Conservation (phyloP, 2,329 filamentous ascomycete genomes). For the Chrysoporthe austroafricana region DNA sequence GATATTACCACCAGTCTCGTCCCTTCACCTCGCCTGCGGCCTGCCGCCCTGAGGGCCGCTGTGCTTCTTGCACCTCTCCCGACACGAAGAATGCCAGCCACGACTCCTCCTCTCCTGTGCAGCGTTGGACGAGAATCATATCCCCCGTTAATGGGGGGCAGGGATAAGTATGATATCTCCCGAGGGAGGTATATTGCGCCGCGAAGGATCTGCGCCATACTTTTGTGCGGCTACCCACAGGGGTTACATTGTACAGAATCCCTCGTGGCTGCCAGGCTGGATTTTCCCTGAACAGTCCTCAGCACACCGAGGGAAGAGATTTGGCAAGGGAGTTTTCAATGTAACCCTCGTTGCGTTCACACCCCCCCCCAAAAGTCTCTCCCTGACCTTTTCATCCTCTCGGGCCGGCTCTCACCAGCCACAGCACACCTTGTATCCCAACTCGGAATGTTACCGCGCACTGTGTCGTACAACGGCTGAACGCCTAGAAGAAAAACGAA, state of each 20-base stretch:
- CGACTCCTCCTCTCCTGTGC: not conserved
- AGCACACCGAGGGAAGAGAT: not conserved
- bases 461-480: not conserved
- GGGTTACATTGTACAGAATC: not conserved
- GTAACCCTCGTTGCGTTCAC: not conserved
- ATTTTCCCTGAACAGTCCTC: not conserved
- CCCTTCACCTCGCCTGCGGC: not conserved
- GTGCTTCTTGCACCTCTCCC: not conserved
- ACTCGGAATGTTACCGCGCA: not conserved
- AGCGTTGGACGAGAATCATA: not conserved
- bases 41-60: not conserved
- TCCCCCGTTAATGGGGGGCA: no score
- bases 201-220: not conserved
- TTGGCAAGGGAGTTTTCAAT: not conserved
- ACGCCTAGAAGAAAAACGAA: no score
- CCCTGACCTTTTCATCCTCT: not conserved
- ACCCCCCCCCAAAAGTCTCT: not conserved
- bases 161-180: not conserved
- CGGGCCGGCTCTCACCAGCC: not conserved
- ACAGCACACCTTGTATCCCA: not conserved
- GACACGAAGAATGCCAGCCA: no score
- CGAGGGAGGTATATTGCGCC: not conserved
- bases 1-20: not conserved
- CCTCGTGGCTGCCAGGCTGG: not conserved
- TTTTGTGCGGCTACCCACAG: not conserved